These are phyloP conservation scores for Vitis hybrid DNA, from an alignment of 177 flowering plant species.

Conservation along the genomic window DNA sequence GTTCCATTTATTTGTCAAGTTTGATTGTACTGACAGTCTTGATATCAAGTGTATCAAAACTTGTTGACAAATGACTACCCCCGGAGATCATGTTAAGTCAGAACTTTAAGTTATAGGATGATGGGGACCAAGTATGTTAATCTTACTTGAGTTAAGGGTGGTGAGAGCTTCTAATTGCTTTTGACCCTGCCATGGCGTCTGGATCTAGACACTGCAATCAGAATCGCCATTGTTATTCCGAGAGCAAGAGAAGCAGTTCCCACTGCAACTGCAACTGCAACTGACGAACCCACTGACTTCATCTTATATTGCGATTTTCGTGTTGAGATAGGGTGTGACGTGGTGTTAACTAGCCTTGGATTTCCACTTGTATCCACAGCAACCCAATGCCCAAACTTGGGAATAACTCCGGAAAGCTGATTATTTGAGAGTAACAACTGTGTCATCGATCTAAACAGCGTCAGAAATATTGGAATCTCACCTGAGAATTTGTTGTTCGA, in stretches of 20 bases:
- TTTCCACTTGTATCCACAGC: conserved; percentile 28
- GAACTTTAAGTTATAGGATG: too few species aligned
- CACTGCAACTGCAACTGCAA: conserved; percentile 28
- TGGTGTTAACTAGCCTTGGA: conserved; percentile 3
- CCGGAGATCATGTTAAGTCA: too few species aligned
- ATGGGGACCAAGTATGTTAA: too few species aligned
- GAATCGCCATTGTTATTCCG: conserved; percentile 8
- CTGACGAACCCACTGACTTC: conserved; percentile 20
- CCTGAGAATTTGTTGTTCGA: conserved; percentile 65
- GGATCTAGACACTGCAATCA: conserved; percentile 25
- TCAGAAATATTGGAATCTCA: conserved; percentile 41
- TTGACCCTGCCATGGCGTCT: conserved; percentile 37
- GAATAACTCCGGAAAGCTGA: conserved; percentile 53
- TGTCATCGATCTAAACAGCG: conserved; percentile 30
- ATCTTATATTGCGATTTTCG: conserved; percentile 19
- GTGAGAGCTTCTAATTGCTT: conserved; percentile 16
- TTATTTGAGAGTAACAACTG: conserved; percentile 53
- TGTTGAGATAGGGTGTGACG: conserved; percentile 2
- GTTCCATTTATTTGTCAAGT: too few species aligned
- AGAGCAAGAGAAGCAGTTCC: conserved; percentile 28
- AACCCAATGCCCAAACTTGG: conserved; percentile 27
- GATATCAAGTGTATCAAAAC: too few species aligned
- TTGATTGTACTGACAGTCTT: too few species aligned
- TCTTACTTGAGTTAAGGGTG: too few species aligned
- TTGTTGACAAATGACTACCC: too few species aligned